A percentile compares a stretch with the other conserved stretches of the same genome.
Conservation (phyloP, 2,329 filamentous ascomycete species). For the Pestalotiopsis sp. region DNA sequence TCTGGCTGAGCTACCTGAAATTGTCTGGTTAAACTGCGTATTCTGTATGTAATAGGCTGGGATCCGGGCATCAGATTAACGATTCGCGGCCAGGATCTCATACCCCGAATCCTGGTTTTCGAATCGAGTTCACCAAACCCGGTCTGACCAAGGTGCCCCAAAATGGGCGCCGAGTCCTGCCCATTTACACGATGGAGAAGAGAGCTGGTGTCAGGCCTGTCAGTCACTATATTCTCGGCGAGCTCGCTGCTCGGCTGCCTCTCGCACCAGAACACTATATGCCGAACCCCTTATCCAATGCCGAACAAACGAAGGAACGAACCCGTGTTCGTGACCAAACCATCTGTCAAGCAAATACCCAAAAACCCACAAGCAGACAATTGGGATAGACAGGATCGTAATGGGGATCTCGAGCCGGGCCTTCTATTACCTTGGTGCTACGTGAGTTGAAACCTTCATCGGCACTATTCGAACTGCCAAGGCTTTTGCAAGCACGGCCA, state of each 20-base stretch:
- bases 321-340: neutral
- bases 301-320: neutral
- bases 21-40: neutral
- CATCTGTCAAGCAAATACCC: neutral
- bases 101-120: neutral
- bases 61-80: neutral
- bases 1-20: neutral
- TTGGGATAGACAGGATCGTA: neutral
- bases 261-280: neutral
- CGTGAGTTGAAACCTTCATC: neutral
- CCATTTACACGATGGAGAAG: too few species aligned
- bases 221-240: too few species aligned
- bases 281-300: neutral
- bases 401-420: neutral
- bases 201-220: too few species aligned
- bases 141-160: too few species aligned
- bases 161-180: too few species aligned
- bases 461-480: neutral
- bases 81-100: neutral
- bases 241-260: too few species aligned
- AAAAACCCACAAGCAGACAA: neutral
- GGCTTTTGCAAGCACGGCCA: neutral
- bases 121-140: neutral
- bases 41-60: neutral
- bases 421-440: conserved; percentile 2